phyloP scores from a whole-genome alignment of 257 asterid genomes.

The Petunia axillaris region DNA sequence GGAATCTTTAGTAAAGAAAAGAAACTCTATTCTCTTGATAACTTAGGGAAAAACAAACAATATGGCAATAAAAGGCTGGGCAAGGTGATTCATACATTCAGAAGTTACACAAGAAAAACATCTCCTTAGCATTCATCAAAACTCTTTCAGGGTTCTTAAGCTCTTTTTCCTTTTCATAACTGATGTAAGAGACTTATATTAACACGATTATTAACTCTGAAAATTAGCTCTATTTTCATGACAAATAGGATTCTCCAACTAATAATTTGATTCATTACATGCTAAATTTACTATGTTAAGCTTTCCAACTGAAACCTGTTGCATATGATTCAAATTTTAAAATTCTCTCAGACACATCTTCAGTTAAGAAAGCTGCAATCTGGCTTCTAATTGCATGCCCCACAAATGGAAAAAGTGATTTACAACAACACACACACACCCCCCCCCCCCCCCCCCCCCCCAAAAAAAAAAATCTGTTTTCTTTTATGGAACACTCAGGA shows the following conservation, averaged over 20 bases:
- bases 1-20: neutral
- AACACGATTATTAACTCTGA: neutral
- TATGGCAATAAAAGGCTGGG: neutral
- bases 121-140: neutral
- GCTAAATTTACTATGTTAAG: neutral
- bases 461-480: no score
- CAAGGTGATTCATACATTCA: neutral
- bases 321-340: neutral
- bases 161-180: neutral
- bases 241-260: neutral
- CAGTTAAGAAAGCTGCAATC: neutral
- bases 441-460: neutral
- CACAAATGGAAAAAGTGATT: neutral
- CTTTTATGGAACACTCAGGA: neutral
- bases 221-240: neutral
- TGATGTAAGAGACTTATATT: neutral
- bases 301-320: neutral
- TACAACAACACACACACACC: neutral
- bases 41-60: neutral
- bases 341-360: neutral
- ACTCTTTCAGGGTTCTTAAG: conserved; percentile 4
- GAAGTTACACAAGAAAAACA: neutral
- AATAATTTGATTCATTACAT: neutral
- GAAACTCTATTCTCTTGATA: neutral
- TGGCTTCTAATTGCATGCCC: neutral